Base-by-base conservation (phyloP, 1,284 basidiomycete genomes). In the Microstroma glucosiphilum region DNA sequence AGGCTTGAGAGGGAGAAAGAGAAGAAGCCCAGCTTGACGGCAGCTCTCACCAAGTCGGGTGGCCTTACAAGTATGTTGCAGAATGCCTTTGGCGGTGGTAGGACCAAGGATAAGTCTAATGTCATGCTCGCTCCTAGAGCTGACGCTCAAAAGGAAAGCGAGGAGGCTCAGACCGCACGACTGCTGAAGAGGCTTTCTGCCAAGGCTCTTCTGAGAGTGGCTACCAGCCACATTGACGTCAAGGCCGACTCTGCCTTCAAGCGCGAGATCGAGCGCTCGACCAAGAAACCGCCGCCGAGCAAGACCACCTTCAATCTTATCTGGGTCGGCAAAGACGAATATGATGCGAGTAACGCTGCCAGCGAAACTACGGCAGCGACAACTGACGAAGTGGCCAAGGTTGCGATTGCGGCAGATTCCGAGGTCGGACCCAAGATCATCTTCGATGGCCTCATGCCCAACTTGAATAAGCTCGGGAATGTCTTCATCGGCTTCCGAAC, bases 251-350 rank as follows among this genome's bases (percentile, higher is more conserved):
- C 85, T 65, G 87, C 89, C 65, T 85, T 92, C 67, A 84, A 85
- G 0, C 79, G 83, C 1, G 94, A 97, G 78, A 83, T 98, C 40
- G 85, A 91, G 70, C 84, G 94, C 57, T 91, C 91, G 9, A 98
- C 93, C 0, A 96, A 96, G 84, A 98, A 98, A 83, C 88, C 90
- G 49, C 89, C 92, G 0, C 96, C 96, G 0, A 82, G 82, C 8
- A 85, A 83, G 60, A 86, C 93, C 75, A 87, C 85, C 56, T 88
- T 91, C 61, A 87, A 90, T 69, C 82, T 98, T 21, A 91, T 98
- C 51, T 97, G 91, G 82, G 94, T 92, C 0, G 88, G 89, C 6
- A 91, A 92, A 72, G 88, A 90, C 55, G 90, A 91, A 74, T 91
- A 89, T 74, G 90, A 93, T 67, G 86, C 79, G n/a, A 79, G 75